Base-by-base conservation (phyloP, 2,329 filamentous ascomycete genomes). In the Diaporthe ilicicola region DNA sequence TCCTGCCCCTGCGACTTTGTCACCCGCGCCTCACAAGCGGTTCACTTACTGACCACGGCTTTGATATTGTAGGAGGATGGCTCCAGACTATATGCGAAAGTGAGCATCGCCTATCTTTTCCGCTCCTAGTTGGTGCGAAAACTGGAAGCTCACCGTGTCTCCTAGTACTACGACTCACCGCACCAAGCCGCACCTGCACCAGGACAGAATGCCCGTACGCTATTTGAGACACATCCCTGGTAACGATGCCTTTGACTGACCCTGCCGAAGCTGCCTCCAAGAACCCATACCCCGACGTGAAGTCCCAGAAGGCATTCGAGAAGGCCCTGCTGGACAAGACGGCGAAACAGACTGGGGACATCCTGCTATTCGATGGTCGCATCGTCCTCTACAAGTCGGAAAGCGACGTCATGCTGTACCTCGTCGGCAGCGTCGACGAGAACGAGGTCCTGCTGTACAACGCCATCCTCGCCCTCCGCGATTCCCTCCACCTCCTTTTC, bases 331-430 rank as follows among this genome's bases (percentile, higher is more conserved):
- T 98, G 72, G 92, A 97, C 78, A 98, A 99, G 88, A 98, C 96
- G 19, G 92, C 93, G 76, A 99, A 98, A 87, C 94, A 97, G 84
- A 95, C 90, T 17, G 94, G 93, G 77, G 96, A 98, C 84, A 96
- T 99, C 77, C 97, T 99, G 76, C 90, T 99, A 69, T 98, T 98
- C 84, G 96, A 99, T 84, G 97, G 97, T 84, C 91, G 94, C 78
- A 92, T 99, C 73, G 94, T 98, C 69, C 92, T 98, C 66, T 99
- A 98, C 88, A 99, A 99, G 90, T 93, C 93, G 85, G 96, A 99
- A 86, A 94, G 93, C 76, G 96, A 99, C 82, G 93, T 98, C 70
- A 98, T 98, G 92, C 90, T 90, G 79, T 98, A 98, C 81, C 93
- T 98, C 32, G 93, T 99, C 13, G 95, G 95, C 75, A 91, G 92